These are phyloP conservation scores for Cutaneotrichosporon sp. DNA, from an alignment of 1,284 basidiomycete species.

Conservation along the genomic window DNA sequence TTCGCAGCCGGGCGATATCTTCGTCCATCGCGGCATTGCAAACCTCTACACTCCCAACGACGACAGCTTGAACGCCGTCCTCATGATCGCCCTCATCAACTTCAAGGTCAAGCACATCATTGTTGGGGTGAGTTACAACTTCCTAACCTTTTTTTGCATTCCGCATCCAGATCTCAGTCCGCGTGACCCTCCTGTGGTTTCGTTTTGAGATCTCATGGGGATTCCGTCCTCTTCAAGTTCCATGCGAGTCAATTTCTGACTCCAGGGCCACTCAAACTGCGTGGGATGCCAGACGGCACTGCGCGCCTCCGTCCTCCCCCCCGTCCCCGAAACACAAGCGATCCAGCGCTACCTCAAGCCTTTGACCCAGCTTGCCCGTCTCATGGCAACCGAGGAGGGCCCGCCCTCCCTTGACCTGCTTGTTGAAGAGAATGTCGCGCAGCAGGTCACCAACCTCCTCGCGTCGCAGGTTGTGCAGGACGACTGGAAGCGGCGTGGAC, in stretches of 20 bases:
- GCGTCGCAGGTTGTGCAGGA: slow-evolving; percentile 39
- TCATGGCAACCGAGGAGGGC: slow-evolving; percentile 37
- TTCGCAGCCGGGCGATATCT: slow-evolving; percentile 49
- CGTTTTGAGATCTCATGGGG: too few relatives aligned
- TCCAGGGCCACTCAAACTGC: slow-evolving; percentile 50
- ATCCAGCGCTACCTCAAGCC: slow-evolving; percentile 48
- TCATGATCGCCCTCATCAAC: slow-evolving; percentile 50
- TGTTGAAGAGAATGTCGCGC: slow-evolving; percentile 45
- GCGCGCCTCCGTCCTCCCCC: slow-evolving; percentile 41
- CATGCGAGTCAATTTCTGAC: not conserved
- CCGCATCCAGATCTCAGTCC: too few relatives aligned
- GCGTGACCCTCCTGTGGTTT: too few relatives aligned
- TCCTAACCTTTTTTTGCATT: slow-evolving; percentile 2
- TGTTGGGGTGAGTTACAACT: slow-evolving; percentile 35
- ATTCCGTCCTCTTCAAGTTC: not conserved
- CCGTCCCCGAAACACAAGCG: slow-evolving; percentile 37
- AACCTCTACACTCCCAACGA: slow-evolving; percentile 50
- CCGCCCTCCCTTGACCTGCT: slow-evolving; percentile 46
- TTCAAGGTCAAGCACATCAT: slow-evolving; percentile 53
- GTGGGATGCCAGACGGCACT: slow-evolving; percentile 49
- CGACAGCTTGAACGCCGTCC: slow-evolving; percentile 48
- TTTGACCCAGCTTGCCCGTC: slow-evolving; percentile 39
- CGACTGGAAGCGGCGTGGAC: slow-evolving; percentile 47
- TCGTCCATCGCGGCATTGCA: slow-evolving; percentile 48
- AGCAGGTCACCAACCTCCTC: slow-evolving; percentile 48